Evolutionary conservation across 768 basidiomycete species (phyloP).

Genomic region (Lentinula raphanica): DNA sequence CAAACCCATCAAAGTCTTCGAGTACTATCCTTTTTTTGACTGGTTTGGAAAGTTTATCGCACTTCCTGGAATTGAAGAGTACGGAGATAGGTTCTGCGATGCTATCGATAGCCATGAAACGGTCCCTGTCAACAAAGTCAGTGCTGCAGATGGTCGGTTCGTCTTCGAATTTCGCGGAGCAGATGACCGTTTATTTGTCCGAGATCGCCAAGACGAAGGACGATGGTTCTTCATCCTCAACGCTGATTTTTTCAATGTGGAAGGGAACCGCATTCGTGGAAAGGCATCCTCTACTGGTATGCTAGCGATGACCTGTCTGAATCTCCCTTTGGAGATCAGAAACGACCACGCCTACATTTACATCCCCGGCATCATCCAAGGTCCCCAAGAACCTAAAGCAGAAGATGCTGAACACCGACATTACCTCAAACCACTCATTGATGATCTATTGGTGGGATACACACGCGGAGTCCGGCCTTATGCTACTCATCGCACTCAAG

Average conservation of each 20-base stretch:
- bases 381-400: slow-evolving; percentile 1
- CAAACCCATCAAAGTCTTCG: slow-evolving; percentile 1
- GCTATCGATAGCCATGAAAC: neutral
- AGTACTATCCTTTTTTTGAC: slow-evolving; percentile 6
- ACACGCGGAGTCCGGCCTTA: neutral
- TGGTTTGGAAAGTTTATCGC: slow-evolving; percentile 6
- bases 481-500: neutral
- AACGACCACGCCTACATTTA: slow-evolving; percentile 7
- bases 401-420: slow-evolving; percentile 5
- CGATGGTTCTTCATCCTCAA: slow-evolving; percentile 5
- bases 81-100: slow-evolving; percentile 1
- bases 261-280: slow-evolving; percentile 4
- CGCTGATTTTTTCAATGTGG: slow-evolving; percentile 2
- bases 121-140: neutral
- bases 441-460: neutral
- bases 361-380: slow-evolving; percentile 7
- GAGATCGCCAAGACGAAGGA: slow-evolving; percentile 1
- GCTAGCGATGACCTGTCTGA: slow-evolving; percentile 4
- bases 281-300: slow-evolving; percentile 4
- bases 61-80: neutral
- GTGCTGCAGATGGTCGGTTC: neutral
- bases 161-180: neutral
- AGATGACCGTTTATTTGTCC: neutral
- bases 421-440: slow-evolving; percentile 2
- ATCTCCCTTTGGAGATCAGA: slow-evolving; percentile 3